These are phyloP conservation scores for Kluyveromyces sp. DNA, from an alignment of 1,139 yeast genomes.

Conservation along the genomic window DNA sequence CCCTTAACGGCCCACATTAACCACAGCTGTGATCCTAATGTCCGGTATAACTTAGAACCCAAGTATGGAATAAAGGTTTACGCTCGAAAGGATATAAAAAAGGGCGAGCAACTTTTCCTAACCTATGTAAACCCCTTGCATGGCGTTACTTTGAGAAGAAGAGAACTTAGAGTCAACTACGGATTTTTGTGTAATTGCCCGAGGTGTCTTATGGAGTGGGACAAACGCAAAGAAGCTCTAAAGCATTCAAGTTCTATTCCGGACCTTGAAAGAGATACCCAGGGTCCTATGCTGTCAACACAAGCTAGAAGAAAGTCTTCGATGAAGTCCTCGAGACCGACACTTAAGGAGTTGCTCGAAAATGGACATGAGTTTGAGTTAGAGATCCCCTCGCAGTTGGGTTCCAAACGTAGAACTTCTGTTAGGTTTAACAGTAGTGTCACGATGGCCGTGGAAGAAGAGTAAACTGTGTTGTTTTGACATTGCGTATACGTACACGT, in stretches of 20 bases:
- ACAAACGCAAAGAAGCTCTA: background rate
- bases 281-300: background rate
- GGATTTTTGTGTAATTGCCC: conserved; percentile 70
- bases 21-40: conserved; percentile 72
- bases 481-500: background rate
- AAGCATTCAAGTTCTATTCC: background rate
- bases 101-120: conserved; percentile 63
- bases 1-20: conserved; percentile 63
- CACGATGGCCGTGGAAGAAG: conserved; percentile 37
- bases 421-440: conserved; percentile 68
- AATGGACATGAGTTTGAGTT: conserved; percentile 45
- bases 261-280: background rate
- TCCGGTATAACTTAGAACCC: conserved; percentile 45
- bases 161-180: conserved; percentile 70
- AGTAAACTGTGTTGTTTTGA: conserved; percentile 1
- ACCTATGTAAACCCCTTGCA: conserved; percentile 66
- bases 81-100: conserved; percentile 51
- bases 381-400: conserved; percentile 37
- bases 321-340: conserved; percentile 33
- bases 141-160: conserved; percentile 55
- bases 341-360: conserved; percentile 44
- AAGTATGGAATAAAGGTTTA: conserved; percentile 52
- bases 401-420: conserved; percentile 50
- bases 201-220: conserved; percentile 52
- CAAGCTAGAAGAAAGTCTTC: conserved; percentile 29